phyloP scores from a whole-genome alignment of 768 basidiomycete genomes.

The Calocybe indica region DNA sequence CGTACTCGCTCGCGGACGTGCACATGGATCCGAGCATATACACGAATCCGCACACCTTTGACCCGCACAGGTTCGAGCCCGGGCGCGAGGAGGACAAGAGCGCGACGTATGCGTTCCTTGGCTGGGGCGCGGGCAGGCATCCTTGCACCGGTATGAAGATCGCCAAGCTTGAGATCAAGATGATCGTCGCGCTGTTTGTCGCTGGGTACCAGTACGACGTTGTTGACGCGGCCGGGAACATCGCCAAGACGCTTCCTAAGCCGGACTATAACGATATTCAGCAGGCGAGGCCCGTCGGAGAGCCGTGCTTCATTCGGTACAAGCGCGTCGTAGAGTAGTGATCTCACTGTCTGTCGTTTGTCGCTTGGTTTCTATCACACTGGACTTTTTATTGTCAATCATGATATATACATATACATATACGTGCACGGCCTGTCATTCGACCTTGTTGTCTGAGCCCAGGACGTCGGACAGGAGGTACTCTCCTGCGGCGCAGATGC shows the following conservation, averaged over 20 bases:
- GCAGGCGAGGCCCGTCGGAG: conserved; percentile 16
- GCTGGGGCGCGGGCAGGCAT: conserved; percentile 35
- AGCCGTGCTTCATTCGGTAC: conserved; percentile 17
- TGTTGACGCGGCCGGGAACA: conserved; percentile 21
- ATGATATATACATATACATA: too few relatives aligned
- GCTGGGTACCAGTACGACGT: conserved; percentile 23
- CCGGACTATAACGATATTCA: conserved; percentile 21
- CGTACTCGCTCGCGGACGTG: conserved; percentile 20
- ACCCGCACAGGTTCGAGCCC: conserved; percentile 22
- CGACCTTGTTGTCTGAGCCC: not conserved
- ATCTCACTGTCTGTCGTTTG: too few relatives aligned
- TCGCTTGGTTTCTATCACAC: too few relatives aligned
- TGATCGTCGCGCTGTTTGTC: conserved; percentile 25
- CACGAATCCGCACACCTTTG: conserved; percentile 23
- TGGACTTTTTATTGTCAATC: too few relatives aligned
- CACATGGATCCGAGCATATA: conserved; percentile 28
- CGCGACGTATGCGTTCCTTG: conserved; percentile 24
- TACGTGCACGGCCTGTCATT: too few relatives aligned
- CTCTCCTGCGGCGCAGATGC: conserved; percentile 69
- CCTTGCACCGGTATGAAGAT: conserved; percentile 30
- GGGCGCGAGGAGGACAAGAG: conserved; percentile 26
- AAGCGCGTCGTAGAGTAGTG: conserved; percentile 13
- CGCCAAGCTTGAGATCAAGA: conserved; percentile 30
- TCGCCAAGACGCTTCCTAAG: conserved; percentile 13
- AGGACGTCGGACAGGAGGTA: conserved; percentile 51